Evolutionary conservation across 2,329 filamentous ascomycete genomes (phyloP).

Genomic region (Botrytis medusae): DNA sequence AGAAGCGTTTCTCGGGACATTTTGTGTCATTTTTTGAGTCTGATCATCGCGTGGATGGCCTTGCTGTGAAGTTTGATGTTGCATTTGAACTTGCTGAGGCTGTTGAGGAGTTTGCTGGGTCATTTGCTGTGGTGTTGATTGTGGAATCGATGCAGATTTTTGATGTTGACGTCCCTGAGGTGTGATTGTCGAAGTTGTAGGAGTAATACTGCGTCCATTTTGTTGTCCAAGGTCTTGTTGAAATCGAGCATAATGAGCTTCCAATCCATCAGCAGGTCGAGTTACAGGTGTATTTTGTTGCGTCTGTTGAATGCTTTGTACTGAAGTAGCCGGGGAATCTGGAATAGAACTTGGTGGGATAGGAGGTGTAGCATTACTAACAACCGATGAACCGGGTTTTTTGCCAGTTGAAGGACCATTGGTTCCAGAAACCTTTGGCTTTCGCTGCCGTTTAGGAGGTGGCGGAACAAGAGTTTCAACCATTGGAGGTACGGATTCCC

Average conservation of each 20-base stretch:
- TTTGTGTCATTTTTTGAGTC: slow-evolving; percentile 29
- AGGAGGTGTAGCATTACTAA: slow-evolving; percentile 36
- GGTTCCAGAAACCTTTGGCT: slow-evolving; percentile 39
- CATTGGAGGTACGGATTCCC: slow-evolving; percentile 29
- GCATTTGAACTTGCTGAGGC: slow-evolving; percentile 27
- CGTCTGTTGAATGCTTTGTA: slow-evolving; percentile 24
- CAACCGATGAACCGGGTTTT: slow-evolving; percentile 33
- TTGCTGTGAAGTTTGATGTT: slow-evolving; percentile 35
- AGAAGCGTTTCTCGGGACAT: slow-evolving; percentile 31
- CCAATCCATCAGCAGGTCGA: slow-evolving; percentile 38
- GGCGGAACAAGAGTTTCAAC: slow-evolving; percentile 37
- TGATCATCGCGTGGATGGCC: slow-evolving; percentile 34
- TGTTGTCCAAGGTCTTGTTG: slow-evolving; percentile 33
- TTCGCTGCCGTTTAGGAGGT: slow-evolving; percentile 45
- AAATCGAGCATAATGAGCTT: slow-evolving; percentile 40
- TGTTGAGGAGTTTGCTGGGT: slow-evolving; percentile 26
- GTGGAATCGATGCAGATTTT: slow-evolving; percentile 29
- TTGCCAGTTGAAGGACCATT: slow-evolving; percentile 32
- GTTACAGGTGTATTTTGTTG: slow-evolving; percentile 28
- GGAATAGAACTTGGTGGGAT: slow-evolving; percentile 36
- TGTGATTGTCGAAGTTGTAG: slow-evolving; percentile 30
- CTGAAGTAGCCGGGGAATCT: slow-evolving; percentile 34
- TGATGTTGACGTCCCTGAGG: slow-evolving; percentile 35
- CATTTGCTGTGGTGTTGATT: slow-evolving; percentile 33
- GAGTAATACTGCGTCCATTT: slow-evolving; percentile 35